Evolutionary conservation across 495 filamentous ascomycete genomes (phyloP), one percentile per base, ranked within the genome.

Genomic region (Talaromyces nanjingensis): DNA sequence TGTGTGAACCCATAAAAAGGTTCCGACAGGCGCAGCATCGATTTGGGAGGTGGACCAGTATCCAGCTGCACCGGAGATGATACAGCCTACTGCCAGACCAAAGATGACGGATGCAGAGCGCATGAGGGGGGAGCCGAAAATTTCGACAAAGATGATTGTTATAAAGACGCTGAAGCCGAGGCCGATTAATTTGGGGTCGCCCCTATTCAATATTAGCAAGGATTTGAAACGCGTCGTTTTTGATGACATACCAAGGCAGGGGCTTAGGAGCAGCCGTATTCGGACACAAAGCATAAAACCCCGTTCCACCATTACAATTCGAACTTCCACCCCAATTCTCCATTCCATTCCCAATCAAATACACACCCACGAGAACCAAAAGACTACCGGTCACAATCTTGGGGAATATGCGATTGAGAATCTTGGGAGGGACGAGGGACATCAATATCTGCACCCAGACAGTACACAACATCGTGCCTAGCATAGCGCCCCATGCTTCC

Each of bases 1-100:
- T 0, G 89, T 93, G 54, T 91, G 80, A 16, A 91, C 87, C 91
- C 91, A 96, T 74, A 96, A 84, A 74, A 96, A 94, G n/a, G 86
- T 89, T 0, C 74, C 89, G 1, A 83, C 87, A 0, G 91, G 89
- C 20, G 83, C 70, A 37, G 77, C 69, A 65, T 89, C 81, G 71
- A 94, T 92, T 53, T 81, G 79, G 20, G 74, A 72, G 9, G 79
- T 76, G 62, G 88, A 85, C 69, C 93, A 94, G 75, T 96, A 94
- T 25, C 89, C 89, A 37, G 81, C 85, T 4, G 88, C 90, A 0
- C 81, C 90, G 2, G 89, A 90, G 62, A 94, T 89, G 68, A 92
- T 89, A 73, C 90, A 93, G 49, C 91, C 90, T 22, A 88, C 82
- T 0, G 93, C 81, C 7, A 94, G 81, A 22, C 91, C 91, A 55